phyloP scores from a whole-genome alignment of 2,329 filamentous ascomycete species.

The Neofusicoccum sp. region DNA sequence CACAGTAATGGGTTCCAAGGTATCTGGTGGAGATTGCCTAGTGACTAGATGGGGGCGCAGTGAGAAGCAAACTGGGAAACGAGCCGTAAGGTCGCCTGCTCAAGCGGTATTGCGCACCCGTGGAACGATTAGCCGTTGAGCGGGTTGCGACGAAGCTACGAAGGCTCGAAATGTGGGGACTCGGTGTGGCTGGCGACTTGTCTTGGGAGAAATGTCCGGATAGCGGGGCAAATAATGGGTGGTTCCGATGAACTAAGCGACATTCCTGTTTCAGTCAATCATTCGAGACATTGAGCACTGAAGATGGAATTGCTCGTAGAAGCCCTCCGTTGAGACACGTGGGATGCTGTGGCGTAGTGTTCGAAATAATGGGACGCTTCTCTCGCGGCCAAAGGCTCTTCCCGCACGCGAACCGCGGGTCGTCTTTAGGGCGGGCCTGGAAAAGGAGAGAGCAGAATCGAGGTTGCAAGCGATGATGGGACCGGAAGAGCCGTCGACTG shows the following conservation, averaged over 20 bases:
- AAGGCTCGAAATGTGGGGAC: not conserved
- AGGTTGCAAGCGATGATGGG: not conserved
- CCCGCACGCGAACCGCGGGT: not conserved
- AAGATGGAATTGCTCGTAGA: not conserved
- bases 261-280: not conserved
- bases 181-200: not conserved
- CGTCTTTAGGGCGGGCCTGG: not conserved
- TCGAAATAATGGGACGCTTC: not conserved
- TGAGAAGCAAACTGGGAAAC: not conserved
- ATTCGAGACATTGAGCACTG: not conserved
- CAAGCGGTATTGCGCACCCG: not conserved
- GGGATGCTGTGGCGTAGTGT: not conserved
- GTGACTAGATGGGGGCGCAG: not conserved
- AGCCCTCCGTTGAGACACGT: not conserved
- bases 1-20: not conserved
- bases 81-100: not conserved
- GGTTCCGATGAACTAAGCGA: not conserved
- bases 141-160: not conserved
- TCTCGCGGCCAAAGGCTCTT: not conserved
- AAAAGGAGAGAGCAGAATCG: not conserved
- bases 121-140: not conserved
- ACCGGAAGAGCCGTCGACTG: too few relatives aligned
- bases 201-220: not conserved
- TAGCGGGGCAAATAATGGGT: not conserved
- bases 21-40: not conserved